Evolutionary conservation across 805 yeast genomes (phyloP), one percentile per base, ranked within the genome.

Genomic region (Starmerella apicola): DNA sequence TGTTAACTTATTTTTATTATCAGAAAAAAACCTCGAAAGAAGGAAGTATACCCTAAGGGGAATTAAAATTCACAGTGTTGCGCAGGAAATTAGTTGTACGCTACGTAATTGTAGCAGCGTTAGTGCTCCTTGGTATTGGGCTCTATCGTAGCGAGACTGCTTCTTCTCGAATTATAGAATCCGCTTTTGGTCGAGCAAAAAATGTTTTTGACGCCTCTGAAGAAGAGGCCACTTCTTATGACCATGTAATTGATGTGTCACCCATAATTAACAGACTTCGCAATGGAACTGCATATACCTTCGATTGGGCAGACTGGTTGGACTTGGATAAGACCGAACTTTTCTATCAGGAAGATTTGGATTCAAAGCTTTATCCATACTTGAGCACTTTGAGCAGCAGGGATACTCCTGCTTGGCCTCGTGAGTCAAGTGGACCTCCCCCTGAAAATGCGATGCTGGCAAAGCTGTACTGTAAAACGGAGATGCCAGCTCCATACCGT

Each of bases 231-330:
- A 24, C 27, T 17, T n/a, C n/a, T 17, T 42, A 41, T 39, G 44
- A 43, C 34, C 32, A 23, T 18, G 18, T 35, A 3, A 21, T 42
- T 6, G 44, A 47, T 24, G 41, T 30, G 1, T n/a, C 22, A 15
- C 44, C 36, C 10, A 40, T 38, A 15, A 4, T 49, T 5, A 18
- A 22, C 15, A 21, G 24, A 9, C 33, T 49, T 12, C 32, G 26
- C 6, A 18, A 30, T 3, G 50, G 51, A 9, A 18, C 29, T n/a
- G 17, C 21, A 31, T 6, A 6, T 17, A 13, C n/a, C 3, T 55
- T 56, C 36, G 42, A 49, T 25, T 56, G 60, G 60, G 18, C 42
- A 12, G 49, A 55, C 35, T 55, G 59, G 58, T 28, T 56, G 7
- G 60, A 56, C 36, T 48, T 55, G 13, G 36, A 44, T 20, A 43